phyloP scores from a whole-genome alignment of 805 yeast genomes.

The Lipomyces kockii region DNA sequence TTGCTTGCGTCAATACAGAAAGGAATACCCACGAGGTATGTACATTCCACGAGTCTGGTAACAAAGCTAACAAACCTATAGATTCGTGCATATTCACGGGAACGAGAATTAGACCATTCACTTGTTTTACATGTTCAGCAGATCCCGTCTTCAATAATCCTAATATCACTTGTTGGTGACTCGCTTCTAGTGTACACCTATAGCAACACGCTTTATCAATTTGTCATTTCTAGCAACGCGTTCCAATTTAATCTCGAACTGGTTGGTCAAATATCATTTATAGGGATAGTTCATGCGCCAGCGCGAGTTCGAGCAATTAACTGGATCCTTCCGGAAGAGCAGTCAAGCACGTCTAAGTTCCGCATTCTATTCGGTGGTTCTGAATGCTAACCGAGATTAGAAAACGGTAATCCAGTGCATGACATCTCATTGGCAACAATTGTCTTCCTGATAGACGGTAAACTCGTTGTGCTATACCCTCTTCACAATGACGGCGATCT shows the following conservation, averaged over 20 bases:
- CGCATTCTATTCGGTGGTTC: background rate
- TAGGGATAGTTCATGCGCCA: conserved; percentile 48
- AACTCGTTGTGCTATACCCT: conserved; percentile 43
- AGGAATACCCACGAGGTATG: conserved; percentile 32
- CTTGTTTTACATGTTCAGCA: conserved; percentile 42
- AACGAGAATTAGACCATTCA: conserved; percentile 43
- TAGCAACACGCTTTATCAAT: conserved; percentile 43
- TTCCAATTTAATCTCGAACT: conserved; percentile 40
- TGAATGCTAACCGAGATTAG: background rate
- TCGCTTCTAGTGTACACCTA: conserved; percentile 46
- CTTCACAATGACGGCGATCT: conserved; percentile 26
- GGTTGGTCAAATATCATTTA: conserved; percentile 45
- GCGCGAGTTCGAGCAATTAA: conserved; percentile 47
- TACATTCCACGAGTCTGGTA: background rate
- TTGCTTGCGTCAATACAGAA: conserved; percentile 45
- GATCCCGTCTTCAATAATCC: conserved; percentile 43
- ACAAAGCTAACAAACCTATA: conserved; percentile 26
- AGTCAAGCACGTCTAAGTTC: conserved; percentile 15
- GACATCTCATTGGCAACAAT: conserved; percentile 39
- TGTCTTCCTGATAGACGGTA: conserved; percentile 48
- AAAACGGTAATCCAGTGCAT: conserved; percentile 34
- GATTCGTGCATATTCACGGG: conserved; percentile 48
- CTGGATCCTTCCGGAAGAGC: conserved; percentile 41
- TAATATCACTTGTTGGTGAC: conserved; percentile 42
- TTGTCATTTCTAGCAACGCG: conserved; percentile 35